Conservation (phyloP, 257 asterid species). For the Catharanthus roseus region DNA sequence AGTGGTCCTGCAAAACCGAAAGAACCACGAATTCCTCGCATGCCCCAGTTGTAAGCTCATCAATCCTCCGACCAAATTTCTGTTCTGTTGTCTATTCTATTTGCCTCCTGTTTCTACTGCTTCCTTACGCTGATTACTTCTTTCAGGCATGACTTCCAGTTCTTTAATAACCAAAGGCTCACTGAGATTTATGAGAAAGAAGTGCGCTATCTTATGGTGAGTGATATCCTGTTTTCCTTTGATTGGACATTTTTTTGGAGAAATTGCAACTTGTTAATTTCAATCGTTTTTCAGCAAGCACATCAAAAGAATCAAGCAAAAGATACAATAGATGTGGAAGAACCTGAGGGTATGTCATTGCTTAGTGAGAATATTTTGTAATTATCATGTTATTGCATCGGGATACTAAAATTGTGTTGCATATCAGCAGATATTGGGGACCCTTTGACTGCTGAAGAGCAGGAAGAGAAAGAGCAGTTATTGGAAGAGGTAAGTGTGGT, state of each 20-base stretch:
- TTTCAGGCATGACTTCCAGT: conserved; percentile 96
- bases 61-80: neutral
- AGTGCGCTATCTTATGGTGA: conserved; percentile 93
- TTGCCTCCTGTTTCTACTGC: neutral
- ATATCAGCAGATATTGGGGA: conserved; percentile 83
- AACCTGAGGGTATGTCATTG: conserved; percentile 65
- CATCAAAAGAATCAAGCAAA: conserved; percentile 86
- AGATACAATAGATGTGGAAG: conserved; percentile 90
- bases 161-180: conserved; percentile 97
- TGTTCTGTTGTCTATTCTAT: neutral
- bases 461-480: conserved; percentile 84
- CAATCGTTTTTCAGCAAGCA: conserved; percentile 41
- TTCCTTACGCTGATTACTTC: conserved; percentile 21
- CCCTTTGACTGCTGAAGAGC: conserved; percentile 95
- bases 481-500: conserved; percentile 64
- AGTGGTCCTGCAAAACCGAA: conserved; percentile 91
- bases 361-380: neutral
- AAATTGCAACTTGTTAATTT: neutral
- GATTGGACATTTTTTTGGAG: conserved; percentile 9
- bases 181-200: conserved; percentile 95
- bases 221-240: conserved; percentile 26
- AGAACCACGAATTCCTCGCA: conserved; percentile 99
- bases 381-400: neutral
- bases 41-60: conserved; percentile 87
- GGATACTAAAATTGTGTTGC: neutral